Evolutionary conservation across 176 grass and related monocot species (phyloP), one percentile per base, ranked within the genome.

Genomic region (Melocanna baccifera): DNA sequence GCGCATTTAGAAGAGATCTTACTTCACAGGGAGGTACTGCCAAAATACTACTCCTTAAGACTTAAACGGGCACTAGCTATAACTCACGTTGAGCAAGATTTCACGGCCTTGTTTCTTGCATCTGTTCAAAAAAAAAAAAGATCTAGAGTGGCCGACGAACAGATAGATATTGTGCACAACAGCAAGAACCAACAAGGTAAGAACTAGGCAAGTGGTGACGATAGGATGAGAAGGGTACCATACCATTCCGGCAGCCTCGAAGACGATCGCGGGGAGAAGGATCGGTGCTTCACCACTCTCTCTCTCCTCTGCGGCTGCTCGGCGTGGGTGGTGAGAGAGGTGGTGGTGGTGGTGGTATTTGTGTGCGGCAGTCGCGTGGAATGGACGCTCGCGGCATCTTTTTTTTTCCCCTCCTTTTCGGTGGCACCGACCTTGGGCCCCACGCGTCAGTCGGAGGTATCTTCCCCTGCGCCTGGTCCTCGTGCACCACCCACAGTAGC

Each of bases 331-430:
- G 81, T 14, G 69, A 1, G 13, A 8, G 42, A 6, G 43, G 37
- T 15, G 10, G 59, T 1, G 14, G 14, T 8, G 69, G 58, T 18
- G 78, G 58, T 47, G 78, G 88, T 90, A 86, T 90, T 90, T 90
- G 83, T 90, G 88, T 13, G 57, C 5, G 78, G 20, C 73, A 86
- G 84, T 90, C 79, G 88, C 88, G 84, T 90, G 79, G 88, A 26
- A 86, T 72, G 88, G 72, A 90, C 84, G 84, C 87, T 62, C 67
- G 76, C 69, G 61, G 76, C 87, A 89, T 85, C 63, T 75, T 79
- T 29, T 55, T 18, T 53, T 30, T 13, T 2, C 4, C 20, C 3
- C 4, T 19, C 12, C 19, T 46, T 72, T 75, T 28, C 68, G 47
- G 67, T 79, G 86, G 22, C 70, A 68, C 82, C 47, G 67, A 47